Evolutionary conservation across 768 basidiomycete species (phyloP).

Genomic region (Filobasidium wieringae): DNA sequence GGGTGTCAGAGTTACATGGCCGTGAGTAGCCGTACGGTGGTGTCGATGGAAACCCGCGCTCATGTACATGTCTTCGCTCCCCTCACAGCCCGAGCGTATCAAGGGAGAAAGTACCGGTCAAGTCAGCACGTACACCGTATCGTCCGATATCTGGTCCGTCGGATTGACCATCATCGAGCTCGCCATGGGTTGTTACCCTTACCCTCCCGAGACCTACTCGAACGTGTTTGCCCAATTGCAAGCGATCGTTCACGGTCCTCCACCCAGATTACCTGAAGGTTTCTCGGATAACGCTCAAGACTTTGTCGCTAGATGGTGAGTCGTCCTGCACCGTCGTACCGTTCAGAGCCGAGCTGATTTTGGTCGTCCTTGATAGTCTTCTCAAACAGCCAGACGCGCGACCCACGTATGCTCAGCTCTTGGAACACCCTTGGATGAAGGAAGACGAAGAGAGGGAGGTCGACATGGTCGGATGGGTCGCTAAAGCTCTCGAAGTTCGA

Average conservation of each 20-base stretch:
- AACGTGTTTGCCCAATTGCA: constrained; percentile 94
- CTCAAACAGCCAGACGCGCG: constrained; percentile 65
- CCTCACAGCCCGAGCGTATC: constrained; percentile 76
- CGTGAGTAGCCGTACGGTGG: constrained; percentile 45
- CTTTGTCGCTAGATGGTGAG: constrained; percentile 63
- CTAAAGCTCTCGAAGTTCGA: constrained; percentile 34
- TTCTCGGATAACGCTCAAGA: constrained; percentile 62
- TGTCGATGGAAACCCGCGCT: neutral
- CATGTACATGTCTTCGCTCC: neutral
- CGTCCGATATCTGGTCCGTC: constrained; percentile 91
- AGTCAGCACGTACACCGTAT: constrained; percentile 81
- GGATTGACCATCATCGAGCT: constrained; percentile 90
- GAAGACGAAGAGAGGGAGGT: constrained; percentile 53
- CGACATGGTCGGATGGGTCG: constrained; percentile 78
- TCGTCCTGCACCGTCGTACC: neutral
- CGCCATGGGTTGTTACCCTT: constrained; percentile 76
- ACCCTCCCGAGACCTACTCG: constrained; percentile 91
- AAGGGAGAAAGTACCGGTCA: constrained; percentile 82
- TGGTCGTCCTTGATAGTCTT: constrained; percentile 39
- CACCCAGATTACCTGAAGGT: constrained; percentile 66
- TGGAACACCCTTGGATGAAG: constrained; percentile 69
- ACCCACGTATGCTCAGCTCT: constrained; percentile 70
- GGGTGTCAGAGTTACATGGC: constrained; percentile 99
- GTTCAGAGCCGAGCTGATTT: neutral
- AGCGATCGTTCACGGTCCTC: constrained; percentile 92